A percentile compares a stretch with the other conserved stretches of the same genome.
These are phyloP conservation scores for Hyparrhenia diplandra DNA, from an alignment of 176 grass and related monocot species.

Conservation along the genomic window DNA sequence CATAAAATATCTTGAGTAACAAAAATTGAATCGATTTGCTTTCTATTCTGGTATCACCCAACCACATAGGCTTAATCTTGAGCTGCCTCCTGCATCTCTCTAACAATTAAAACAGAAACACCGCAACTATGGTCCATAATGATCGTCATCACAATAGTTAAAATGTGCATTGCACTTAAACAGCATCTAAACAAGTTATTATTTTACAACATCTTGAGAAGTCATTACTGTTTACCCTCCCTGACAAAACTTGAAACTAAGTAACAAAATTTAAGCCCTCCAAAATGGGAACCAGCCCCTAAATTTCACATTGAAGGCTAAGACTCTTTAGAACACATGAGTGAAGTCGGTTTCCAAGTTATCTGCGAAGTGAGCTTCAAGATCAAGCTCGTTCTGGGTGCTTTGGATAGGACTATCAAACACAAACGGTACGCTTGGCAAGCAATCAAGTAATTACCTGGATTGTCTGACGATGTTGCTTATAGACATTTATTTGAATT, in stretches of 20 bases:
- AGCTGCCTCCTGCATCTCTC: background rate
- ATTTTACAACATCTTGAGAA: background rate
- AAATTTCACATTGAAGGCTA: background rate
- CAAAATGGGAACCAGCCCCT: background rate
- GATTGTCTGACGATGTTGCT: constrained; percentile 89
- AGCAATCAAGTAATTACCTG: constrained; percentile 52
- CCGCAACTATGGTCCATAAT: background rate
- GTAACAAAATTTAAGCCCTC: background rate
- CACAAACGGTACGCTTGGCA: background rate
- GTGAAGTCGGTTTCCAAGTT: background rate
- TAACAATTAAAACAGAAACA: background rate
- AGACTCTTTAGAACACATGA: background rate
- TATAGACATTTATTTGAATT: constrained; percentile 87
- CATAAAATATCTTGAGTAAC: background rate
- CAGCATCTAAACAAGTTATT: background rate
- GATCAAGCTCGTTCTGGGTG: background rate
- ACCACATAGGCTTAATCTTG: background rate
- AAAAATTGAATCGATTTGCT: background rate
- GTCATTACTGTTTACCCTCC: background rate
- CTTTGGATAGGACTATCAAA: background rate
- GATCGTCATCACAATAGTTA: background rate
- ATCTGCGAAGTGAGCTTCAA: background rate
- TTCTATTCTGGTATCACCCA: background rate
- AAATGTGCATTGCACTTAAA: background rate
- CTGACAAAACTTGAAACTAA: background rate